Percentiles rank a stretch among this genome's conserved stretches.
phyloP scores from a whole-genome alignment of 305 asterid genomes.

The Solanum hybrid region DNA sequence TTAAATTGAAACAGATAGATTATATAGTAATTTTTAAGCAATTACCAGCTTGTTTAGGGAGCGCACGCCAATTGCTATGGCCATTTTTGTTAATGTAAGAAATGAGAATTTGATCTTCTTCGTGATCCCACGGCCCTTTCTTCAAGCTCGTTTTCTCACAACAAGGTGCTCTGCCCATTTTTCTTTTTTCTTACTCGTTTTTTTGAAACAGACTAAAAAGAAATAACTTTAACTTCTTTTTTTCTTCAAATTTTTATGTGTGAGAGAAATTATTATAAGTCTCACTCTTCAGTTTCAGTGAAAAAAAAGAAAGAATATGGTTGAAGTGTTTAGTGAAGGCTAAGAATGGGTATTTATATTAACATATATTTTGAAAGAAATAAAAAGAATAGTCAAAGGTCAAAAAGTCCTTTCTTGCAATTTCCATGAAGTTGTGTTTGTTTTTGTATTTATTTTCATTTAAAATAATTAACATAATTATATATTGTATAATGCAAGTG shows the following conservation, averaged over 20 bases:
- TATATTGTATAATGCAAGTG: neutral
- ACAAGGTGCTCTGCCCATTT: conserved; percentile 81
- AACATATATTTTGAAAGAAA: neutral
- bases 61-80: conserved; percentile 81
- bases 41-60: conserved; percentile 78
- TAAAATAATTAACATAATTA: neutral
- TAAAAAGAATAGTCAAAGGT: neutral
- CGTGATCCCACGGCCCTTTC: conserved; percentile 83
- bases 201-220: neutral
- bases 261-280: neutral
- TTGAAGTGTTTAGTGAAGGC: neutral
- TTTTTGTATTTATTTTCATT: neutral
- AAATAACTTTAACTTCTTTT: neutral
- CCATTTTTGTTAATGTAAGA: conserved; percentile 53
- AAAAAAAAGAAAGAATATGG: neutral
- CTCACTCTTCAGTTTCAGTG: neutral
- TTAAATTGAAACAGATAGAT: neutral
- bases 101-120: conserved; percentile 65
- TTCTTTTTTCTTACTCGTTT: neutral
- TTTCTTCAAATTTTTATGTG: neutral
- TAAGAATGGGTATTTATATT: neutral
- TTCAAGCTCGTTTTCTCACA: conserved; percentile 78
- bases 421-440: neutral
- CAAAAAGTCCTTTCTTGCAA: neutral
- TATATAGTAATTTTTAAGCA: neutral